Conservation (phyloP, 1,139 yeast genomes). For the Yamadazyma membranifaciens region DNA sequence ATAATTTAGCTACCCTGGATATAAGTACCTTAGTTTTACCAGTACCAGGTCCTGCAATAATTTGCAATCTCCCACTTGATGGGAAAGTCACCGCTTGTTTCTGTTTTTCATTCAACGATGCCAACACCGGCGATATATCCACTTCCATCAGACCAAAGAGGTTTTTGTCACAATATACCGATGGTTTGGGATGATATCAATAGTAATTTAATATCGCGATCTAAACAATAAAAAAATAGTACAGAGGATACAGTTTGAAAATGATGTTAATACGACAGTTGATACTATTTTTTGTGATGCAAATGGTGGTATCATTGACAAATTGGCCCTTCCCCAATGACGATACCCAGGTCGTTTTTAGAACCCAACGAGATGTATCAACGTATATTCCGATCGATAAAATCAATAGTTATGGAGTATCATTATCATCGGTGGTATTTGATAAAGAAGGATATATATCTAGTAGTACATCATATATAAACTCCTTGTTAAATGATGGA, state of each 20-base stretch:
- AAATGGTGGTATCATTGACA: neutral
- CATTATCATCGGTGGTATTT: constrained; percentile 52
- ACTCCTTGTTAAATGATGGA: constrained; percentile 47
- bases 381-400: constrained; percentile 57
- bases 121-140: constrained; percentile 1
- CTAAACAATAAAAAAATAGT: neutral
- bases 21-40: constrained; percentile 84
- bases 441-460: constrained; percentile 49
- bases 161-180: too few relatives aligned
- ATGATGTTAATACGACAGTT: constrained; percentile 1
- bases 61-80: constrained; percentile 55
- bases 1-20: constrained; percentile 70
- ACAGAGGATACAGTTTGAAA: neutral
- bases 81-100: constrained; percentile 59
- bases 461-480: constrained; percentile 36
- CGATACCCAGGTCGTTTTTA: constrained; percentile 32
- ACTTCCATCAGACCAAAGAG: neutral
- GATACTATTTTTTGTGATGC: neutral
- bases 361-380: constrained; percentile 72
- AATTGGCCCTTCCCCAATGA: constrained; percentile 20
- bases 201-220: too few relatives aligned
- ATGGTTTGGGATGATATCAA: too few relatives aligned
- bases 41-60: constrained; percentile 91
- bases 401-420: constrained; percentile 55
- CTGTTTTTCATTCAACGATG: constrained; percentile 50